Evolutionary conservation across 179 eudicot species (phyloP), one percentile per base, ranked within the genome.

Genomic region (Patellifolia procumbens): DNA sequence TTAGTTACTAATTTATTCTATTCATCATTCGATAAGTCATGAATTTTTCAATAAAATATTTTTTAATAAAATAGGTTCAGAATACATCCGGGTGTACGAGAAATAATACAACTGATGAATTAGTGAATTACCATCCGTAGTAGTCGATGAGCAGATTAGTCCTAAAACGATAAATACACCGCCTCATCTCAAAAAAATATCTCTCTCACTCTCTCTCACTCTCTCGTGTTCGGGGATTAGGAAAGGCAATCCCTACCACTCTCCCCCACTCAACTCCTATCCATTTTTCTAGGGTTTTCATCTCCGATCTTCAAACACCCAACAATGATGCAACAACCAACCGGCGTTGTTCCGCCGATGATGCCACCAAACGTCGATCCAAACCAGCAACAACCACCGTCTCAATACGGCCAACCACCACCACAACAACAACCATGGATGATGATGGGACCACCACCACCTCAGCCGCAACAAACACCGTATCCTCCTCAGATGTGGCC

Each of bases 351-450:
- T 45, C 88, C 88, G 0, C 87, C 83, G 31, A 73, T 73, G 73
- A 74, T 80, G 81, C 72, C 76, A 16, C 79, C 83, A 13, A 66
- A 70, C 13, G 39, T 63, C 75, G 83, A 82, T 71, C 84, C 84
- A 5, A 82, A 79, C 32, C 87, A 81, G 34, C 87, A 82, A 42
- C 87, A 76, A 63, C 84, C 83, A 55, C 68, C 82, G 55, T 51
- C 83, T 51, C 88, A 91, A 60, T 85, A 91, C 78, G 92, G 91
- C 45, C 97, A 93, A 66, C 94, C 91, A 11, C n/a, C n/a, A n/a
- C 91, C 87, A 68, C 89, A 31, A 74, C 94, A 92, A 48, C 97
- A 91, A 68, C 96, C 91, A 26, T 90, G 94, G 98, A 82, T 87
- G 87, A 70, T 70, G 73, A 87, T 88, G 76, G 81, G 79, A 53